Conservation (phyloP, 805 yeast genomes). For the Candida peoriensis region DNA sequence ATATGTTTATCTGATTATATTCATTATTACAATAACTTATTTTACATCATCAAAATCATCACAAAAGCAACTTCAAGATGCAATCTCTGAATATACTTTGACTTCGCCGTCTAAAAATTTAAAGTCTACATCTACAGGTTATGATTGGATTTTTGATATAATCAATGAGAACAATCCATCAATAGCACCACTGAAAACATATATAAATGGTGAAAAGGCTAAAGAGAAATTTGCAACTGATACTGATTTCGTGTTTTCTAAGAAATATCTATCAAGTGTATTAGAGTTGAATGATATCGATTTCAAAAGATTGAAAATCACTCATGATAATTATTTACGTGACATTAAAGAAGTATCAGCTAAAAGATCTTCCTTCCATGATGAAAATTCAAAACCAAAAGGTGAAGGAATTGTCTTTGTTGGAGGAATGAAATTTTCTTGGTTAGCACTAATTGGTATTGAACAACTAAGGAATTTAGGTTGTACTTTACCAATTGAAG, state of each 20-base stretch:
- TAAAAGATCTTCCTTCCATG: slow-evolving; percentile 23
- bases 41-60: neutral
- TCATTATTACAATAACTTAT: too few relatives aligned
- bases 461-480: slow-evolving; percentile 58
- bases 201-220: slow-evolving; percentile 36
- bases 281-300: slow-evolving; percentile 35
- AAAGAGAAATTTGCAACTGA: slow-evolving; percentile 37
- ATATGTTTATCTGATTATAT: neutral
- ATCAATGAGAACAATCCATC: slow-evolving; percentile 32
- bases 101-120: too few relatives aligned
- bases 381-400: slow-evolving; percentile 23
- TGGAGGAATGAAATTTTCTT: slow-evolving; percentile 73
- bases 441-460: slow-evolving; percentile 60
- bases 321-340: slow-evolving; percentile 33
- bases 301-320: slow-evolving; percentile 28
- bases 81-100: too few relatives aligned
- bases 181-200: slow-evolving; percentile 38
- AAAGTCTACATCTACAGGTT: neutral
- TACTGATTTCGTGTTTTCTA: slow-evolving; percentile 37
- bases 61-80: neutral
- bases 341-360: slow-evolving; percentile 34
- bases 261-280: slow-evolving; percentile 39
- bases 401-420: slow-evolving; percentile 61
- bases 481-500: slow-evolving; percentile 64
- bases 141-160: slow-evolving; percentile 21